Evolutionary conservation across 2,329 filamentous ascomycete genomes (phyloP), one percentile per base, ranked within the genome.

Genomic region (Clonostachys byssicola): DNA sequence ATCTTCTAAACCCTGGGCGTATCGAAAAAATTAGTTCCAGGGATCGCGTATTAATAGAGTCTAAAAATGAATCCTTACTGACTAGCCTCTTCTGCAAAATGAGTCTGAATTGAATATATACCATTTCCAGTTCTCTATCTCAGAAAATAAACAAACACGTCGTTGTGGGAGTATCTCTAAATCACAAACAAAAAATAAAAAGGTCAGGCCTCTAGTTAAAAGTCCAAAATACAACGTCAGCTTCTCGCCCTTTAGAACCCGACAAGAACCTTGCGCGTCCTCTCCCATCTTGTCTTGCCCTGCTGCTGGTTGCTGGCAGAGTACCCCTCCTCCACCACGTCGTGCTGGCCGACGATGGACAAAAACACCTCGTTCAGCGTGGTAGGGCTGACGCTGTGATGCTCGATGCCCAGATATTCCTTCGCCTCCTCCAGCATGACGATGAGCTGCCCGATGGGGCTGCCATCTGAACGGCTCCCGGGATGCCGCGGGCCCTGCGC

Each of bases 311-410:
- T 17, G 10, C 12, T 35, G 16, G 9, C 33, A 13, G 68, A 68
- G 43, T 77, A 78, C 20, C 79, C 77, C 68, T 92, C 91, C 63
- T 95, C 89, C 53, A 83, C 74, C 5, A 92, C 79, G 62, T 91
- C 83, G 62, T 95, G 87, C 63, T 83, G 80, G 2, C 85, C 85
- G 0, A 96, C 90, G 61, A 95, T 91, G 23, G 77, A 78, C 63
- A 95, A 65, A 64, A 95, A 95, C 0, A 95, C 89, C 65, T 95
- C 87, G 61, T 95, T 90, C 40, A 95, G 69, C n/a, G 88, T 92
- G 20, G 89, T 92, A 36, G 88, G 87, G 46, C 80, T 86, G 52
- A 94, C 88, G 42, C 84, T 88, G 63, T 90, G 94, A 62, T 92
- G 88, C 64, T 89, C 86, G 46, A 95, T 76, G 0, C 87, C 87